A percentile compares a stretch with the other conserved stretches of the same genome.
Evolutionary conservation across 257 asterid species (phyloP).

Genomic region (Primulina tabacum): DNA sequence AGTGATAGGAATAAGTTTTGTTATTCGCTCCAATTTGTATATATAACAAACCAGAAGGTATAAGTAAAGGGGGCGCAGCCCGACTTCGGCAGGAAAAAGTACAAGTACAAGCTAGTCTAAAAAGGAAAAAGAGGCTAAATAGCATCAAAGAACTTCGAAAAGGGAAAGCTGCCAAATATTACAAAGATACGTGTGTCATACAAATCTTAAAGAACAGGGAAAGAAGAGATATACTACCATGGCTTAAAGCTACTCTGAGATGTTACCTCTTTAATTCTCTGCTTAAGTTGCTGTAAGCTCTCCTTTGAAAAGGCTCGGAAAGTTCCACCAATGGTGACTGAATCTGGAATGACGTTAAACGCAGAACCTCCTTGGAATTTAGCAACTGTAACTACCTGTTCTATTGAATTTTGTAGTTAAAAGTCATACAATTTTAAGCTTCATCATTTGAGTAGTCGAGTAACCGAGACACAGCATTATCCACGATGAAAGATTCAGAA

Average conservation of each 20-base stretch:
- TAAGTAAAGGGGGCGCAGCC: not conserved
- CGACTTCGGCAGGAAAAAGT: not conserved
- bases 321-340: slow-evolving; percentile 90
- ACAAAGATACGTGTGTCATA: not conserved
- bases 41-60: not conserved
- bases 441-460: slow-evolving; percentile 1
- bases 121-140: not conserved
- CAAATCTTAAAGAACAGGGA: not conserved
- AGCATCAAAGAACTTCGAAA: not conserved
- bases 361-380: slow-evolving; percentile 90
- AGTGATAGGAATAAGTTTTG: slow-evolving; percentile 11
- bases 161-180: not conserved
- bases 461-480: not conserved
- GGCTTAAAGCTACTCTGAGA: slow-evolving; percentile 12
- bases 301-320: slow-evolving; percentile 78
- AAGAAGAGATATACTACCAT: not conserved
- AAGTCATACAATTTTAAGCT: not conserved
- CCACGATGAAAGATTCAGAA: not conserved
- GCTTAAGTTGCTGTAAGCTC: slow-evolving; percentile 62
- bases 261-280: slow-evolving; percentile 71
- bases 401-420: slow-evolving; percentile 16
- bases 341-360: slow-evolving; percentile 87
- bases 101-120: not conserved
- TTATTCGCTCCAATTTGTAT: not conserved
- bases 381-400: slow-evolving; percentile 83